A percentile compares a stretch with the other conserved stretches of the same genome.
Evolutionary conservation across 768 basidiomycete species (phyloP).

Genomic region (Myochromella boudieri): DNA sequence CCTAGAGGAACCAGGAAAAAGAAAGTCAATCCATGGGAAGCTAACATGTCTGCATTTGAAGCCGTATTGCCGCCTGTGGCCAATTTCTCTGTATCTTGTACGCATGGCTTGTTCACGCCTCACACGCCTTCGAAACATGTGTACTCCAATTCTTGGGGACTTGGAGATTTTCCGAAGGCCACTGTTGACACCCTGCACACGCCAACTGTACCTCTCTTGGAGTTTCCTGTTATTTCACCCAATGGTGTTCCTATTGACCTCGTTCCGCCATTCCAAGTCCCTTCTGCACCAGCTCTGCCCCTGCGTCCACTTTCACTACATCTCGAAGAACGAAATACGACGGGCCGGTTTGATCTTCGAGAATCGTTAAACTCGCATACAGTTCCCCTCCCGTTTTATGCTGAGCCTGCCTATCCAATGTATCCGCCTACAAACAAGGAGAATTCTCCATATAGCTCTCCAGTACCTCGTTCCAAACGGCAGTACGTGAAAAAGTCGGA

Average conservation of each 20-base stretch:
- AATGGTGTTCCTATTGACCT: no score
- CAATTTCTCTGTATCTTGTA: no score
- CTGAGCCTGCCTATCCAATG: neutral
- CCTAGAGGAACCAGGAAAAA: no score
- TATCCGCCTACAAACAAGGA: neutral
- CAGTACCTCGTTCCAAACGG: neutral
- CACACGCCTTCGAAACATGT: neutral
- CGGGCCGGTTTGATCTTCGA: neutral
- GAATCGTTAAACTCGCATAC: neutral
- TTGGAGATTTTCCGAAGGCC: neutral
- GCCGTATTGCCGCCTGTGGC: no score
- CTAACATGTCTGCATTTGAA: no score
- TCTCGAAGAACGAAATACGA: no score
- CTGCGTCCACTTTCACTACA: no score
- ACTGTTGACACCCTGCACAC: neutral
- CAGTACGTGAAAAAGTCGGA: neutral
- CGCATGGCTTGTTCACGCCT: neutral
- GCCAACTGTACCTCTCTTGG: neutral
- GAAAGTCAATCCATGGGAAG: no score
- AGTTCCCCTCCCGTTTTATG: neutral
- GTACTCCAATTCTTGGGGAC: no score
- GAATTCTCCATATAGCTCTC: neutral
- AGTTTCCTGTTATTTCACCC: no score
- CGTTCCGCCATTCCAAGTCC: no score
- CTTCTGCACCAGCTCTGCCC: no score